These are phyloP conservation scores for Xylariaceae sp. DNA, from an alignment of 2,329 filamentous ascomycete genomes.

Conservation along the genomic window DNA sequence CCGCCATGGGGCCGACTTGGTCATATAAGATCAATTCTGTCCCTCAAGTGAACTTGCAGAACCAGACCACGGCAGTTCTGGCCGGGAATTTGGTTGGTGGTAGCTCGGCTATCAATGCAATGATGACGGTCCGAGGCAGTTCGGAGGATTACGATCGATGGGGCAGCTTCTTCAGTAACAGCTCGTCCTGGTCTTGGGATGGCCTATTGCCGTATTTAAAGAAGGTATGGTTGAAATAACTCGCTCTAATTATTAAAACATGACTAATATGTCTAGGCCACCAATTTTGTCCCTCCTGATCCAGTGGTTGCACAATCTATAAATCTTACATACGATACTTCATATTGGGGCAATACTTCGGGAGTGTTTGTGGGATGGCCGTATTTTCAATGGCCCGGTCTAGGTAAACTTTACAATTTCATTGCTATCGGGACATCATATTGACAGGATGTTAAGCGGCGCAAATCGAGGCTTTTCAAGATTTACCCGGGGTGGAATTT, in stretches of 20 bases:
- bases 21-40: slow-evolving; percentile 35
- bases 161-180: slow-evolving; percentile 37
- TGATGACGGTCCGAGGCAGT: slow-evolving; percentile 35
- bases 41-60: slow-evolving; percentile 30
- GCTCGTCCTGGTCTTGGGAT: slow-evolving; percentile 38
- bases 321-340: slow-evolving; percentile 39
- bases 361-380: slow-evolving; percentile 44
- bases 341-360: slow-evolving; percentile 43
- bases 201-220: slow-evolving; percentile 38
- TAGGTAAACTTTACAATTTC: slow-evolving; percentile 19
- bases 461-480: slow-evolving; percentile 41
- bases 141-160: slow-evolving; percentile 40
- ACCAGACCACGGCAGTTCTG: slow-evolving; percentile 26
- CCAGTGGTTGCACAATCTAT: slow-evolving; percentile 28
- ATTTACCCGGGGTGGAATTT: slow-evolving; percentile 44
- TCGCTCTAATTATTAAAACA: slow-evolving; percentile 1
- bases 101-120: slow-evolving; percentile 36
- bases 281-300: slow-evolving; percentile 31
- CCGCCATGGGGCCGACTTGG: slow-evolving; percentile 28
- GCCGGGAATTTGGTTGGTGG: slow-evolving; percentile 34
- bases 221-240: slow-evolving; percentile 31
- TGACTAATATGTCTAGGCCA: slow-evolving; percentile 13
- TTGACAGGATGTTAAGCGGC: slow-evolving; percentile 18
- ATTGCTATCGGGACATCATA: not conserved
- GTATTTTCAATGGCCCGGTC: slow-evolving; percentile 42